These are phyloP conservation scores for Crithidia bombi DNA, from an alignment of 208 protist species.

Conservation along the genomic window DNA sequence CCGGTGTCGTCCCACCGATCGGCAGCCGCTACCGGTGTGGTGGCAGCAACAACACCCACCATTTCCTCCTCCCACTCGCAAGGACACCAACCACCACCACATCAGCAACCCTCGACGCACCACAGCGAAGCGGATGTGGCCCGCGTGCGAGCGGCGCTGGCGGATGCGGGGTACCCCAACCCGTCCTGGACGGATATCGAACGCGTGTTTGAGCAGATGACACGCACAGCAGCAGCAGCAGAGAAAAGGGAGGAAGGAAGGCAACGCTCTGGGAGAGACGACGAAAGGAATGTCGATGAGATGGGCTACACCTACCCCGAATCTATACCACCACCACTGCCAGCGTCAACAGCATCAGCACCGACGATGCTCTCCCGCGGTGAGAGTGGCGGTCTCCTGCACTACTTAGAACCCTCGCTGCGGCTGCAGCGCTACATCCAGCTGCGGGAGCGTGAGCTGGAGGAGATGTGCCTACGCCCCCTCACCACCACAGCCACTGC, in stretches of 20 bases:
- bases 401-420: conserved; percentile 47
- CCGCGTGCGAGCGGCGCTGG: conserved; percentile 50
- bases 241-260: background rate
- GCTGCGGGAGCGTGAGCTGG: conserved; percentile 57
- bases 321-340: background rate
- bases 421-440: conserved; percentile 69
- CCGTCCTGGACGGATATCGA: conserved; percentile 61
- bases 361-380: background rate
- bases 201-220: conserved; percentile 57
- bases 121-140: conserved; percentile 41
- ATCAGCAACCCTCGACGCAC: background rate
- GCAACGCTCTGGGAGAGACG: background rate
- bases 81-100: conserved; percentile 2
- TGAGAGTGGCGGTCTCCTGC: conserved; percentile 13
- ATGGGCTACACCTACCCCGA: conserved; percentile 2
- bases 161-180: conserved; percentile 56
- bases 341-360: background rate
- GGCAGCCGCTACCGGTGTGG: no score
- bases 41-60: conserved; percentile 4
- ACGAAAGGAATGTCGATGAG: background rate
- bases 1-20: no score
- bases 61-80: background rate
- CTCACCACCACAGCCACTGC: conserved; percentile 8
- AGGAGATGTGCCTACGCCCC: conserved; percentile 31
- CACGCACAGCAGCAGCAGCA: background rate